These are phyloP conservation scores for Pythium graminicola DNA, from an alignment of 352 stramenopile genomes.

Conservation along the genomic window DNA sequence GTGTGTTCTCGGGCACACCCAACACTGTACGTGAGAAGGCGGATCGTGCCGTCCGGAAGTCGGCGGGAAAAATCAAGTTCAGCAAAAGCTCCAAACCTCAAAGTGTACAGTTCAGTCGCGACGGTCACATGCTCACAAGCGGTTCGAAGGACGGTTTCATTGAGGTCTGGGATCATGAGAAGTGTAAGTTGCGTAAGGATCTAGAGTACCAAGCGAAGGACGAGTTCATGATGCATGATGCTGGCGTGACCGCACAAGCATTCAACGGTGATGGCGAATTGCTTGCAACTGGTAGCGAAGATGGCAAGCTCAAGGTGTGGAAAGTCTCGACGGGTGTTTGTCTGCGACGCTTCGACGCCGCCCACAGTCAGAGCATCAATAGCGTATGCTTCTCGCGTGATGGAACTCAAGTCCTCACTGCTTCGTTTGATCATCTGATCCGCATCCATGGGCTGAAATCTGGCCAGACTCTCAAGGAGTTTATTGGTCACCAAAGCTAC, in stretches of 20 bases:
- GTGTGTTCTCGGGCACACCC: constrained; percentile 68
- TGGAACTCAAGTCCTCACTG: constrained; percentile 86
- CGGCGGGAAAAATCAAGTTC: constrained; percentile 86
- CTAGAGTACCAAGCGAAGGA: constrained; percentile 91
- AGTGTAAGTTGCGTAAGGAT: constrained; percentile 86
- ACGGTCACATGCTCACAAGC: constrained; percentile 87
- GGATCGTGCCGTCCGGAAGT: constrained; percentile 60
- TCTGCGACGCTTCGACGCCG: constrained; percentile 84
- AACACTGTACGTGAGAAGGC: constrained; percentile 48
- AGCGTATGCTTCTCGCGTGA: constrained; percentile 89
- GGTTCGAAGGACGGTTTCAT: constrained; percentile 94
- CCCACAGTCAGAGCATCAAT: constrained; percentile 73
- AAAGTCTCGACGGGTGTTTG: constrained; percentile 87
- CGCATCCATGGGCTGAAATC: constrained; percentile 93
- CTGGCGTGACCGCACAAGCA: constrained; percentile 78
- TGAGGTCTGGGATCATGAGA: constrained; percentile 91
- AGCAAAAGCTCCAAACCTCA: constrained; percentile 76
- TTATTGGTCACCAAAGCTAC: constrained; percentile 89
- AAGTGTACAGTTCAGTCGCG: constrained; percentile 81
- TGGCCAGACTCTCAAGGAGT: constrained; percentile 91
- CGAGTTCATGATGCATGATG: constrained; percentile 92
- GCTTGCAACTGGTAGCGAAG: constrained; percentile 81
- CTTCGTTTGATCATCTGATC: constrained; percentile 83
- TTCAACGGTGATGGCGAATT: constrained; percentile 84
- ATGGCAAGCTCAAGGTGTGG: constrained; percentile 91